phyloP scores from a whole-genome alignment of 495 filamentous ascomycete species.

The Cercophora newfieldiana region DNA sequence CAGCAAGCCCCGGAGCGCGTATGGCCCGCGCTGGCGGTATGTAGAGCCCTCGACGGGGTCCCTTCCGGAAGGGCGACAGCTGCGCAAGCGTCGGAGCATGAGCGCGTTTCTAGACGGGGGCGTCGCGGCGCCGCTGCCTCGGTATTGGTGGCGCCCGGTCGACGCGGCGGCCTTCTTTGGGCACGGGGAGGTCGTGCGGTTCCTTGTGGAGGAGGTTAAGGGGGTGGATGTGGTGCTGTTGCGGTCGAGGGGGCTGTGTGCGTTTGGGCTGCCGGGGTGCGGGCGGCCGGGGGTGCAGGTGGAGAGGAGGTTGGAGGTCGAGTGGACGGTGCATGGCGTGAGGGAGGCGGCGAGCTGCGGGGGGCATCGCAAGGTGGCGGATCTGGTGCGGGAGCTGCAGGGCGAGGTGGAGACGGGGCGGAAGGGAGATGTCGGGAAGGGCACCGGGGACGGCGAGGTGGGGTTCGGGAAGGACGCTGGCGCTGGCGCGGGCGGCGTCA shows the following conservation, averaged over 20 bases:
- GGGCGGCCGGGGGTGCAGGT: background rate
- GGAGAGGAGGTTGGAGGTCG: background rate
- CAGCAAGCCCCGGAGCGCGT: background rate
- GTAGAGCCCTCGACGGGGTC: background rate
- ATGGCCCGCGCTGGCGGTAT: background rate
- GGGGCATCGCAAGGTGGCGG: conserved; percentile 1
- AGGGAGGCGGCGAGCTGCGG: background rate
- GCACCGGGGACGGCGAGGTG: background rate
- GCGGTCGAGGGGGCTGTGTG: background rate
- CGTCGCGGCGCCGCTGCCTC: background rate
- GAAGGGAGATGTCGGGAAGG: background rate
- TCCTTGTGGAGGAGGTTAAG: background rate
- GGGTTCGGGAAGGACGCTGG: background rate
- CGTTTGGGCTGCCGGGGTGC: background rate
- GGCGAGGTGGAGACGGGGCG: background rate
- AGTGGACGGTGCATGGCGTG: background rate
- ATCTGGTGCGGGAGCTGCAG: background rate
- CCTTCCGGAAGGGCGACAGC: background rate
- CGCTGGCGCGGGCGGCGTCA: background rate
- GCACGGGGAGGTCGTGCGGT: background rate
- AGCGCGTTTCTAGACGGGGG: background rate
- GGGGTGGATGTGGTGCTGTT: background rate
- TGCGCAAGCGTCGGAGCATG: background rate
- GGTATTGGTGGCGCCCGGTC: conserved; percentile 13
- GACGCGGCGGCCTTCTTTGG: background rate